These are phyloP conservation scores for Nakaseomyces uthaithaninus DNA, from an alignment of 1,139 yeast genomes.

Conservation along the genomic window DNA sequence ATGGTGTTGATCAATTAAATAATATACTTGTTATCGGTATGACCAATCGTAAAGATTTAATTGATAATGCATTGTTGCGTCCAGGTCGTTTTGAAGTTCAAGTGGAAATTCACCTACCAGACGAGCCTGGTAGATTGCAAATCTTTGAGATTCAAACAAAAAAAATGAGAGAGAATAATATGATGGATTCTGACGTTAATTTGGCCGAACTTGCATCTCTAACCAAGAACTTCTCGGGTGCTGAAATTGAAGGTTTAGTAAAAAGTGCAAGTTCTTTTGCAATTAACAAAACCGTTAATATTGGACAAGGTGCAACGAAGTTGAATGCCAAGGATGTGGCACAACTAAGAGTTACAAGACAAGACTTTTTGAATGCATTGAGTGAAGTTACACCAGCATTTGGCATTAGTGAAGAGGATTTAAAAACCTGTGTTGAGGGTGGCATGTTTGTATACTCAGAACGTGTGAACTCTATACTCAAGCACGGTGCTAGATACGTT, in stretches of 20 bases:
- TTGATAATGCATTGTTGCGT: constrained; percentile 86
- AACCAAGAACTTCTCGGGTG: constrained; percentile 94
- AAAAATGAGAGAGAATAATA: constrained; percentile 74
- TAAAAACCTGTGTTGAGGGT: constrained; percentile 69
- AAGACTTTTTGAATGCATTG: constrained; percentile 76
- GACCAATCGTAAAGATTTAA: constrained; percentile 94
- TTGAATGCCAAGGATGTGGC: constrained; percentile 51
- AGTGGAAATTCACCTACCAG: constrained; percentile 92
- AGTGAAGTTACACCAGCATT: constrained; percentile 91
- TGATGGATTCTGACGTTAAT: constrained; percentile 69
- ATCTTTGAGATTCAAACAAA: constrained; percentile 88
- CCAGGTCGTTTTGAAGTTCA: constrained; percentile 99
- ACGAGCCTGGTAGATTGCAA: constrained; percentile 85
- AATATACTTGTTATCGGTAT: constrained; percentile 94
- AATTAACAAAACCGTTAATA: constrained; percentile 73
- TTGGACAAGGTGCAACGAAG: constrained; percentile 67
- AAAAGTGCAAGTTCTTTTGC: constrained; percentile 96
- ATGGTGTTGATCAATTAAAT: constrained; percentile 96
- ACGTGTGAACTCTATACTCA: constrained; percentile 56
- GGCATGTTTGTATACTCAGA: constrained; percentile 78
- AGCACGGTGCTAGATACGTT: constrained; percentile 69
- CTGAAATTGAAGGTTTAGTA: constrained; percentile 93
- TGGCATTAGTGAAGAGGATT: constrained; percentile 93
- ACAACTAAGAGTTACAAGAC: constrained; percentile 64
- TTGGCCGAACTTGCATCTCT: constrained; percentile 68